phyloP scores from a whole-genome alignment of 805 yeast genomes.

The Kazachstania psychrophila region DNA sequence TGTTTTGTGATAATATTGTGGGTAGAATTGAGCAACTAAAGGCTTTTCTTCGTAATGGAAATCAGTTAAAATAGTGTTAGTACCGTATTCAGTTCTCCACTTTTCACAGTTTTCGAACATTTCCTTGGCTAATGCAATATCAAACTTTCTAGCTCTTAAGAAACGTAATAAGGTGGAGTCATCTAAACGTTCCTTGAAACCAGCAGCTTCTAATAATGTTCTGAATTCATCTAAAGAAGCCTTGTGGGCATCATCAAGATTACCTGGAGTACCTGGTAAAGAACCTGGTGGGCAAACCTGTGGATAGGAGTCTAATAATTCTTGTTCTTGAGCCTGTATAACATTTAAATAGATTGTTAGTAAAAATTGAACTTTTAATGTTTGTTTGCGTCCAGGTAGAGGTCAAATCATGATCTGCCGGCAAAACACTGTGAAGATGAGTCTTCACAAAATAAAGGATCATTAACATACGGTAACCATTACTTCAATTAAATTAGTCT shows the following conservation, averaged over 20 bases:
- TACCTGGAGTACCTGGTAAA: slow-evolving; percentile 75
- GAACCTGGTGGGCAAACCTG: slow-evolving; percentile 54
- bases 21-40: slow-evolving; percentile 78
- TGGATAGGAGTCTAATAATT: slow-evolving; percentile 50
- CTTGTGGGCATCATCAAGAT: slow-evolving; percentile 60
- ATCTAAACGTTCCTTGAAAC: slow-evolving; percentile 72
- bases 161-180: slow-evolving; percentile 80
- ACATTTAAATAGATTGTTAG: not conserved
- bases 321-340: slow-evolving; percentile 17
- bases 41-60: slow-evolving; percentile 93
- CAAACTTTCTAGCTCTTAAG: slow-evolving; percentile 92
- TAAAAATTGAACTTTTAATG: too few relatives aligned
- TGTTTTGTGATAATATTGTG: slow-evolving; percentile 95
- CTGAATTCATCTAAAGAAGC: slow-evolving; percentile 50
- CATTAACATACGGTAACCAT: slow-evolving; percentile 14
- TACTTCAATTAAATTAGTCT: not conserved
- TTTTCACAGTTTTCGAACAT: slow-evolving; percentile 84
- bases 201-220: slow-evolving; percentile 47
- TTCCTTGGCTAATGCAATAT: slow-evolving; percentile 60
- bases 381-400: not conserved
- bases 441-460: not conserved
- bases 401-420: not conserved
- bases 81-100: slow-evolving; percentile 85
- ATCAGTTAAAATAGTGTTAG: slow-evolving; percentile 76
- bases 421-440: not conserved